Conservation (phyloP, 2,329 filamentous ascomycete genomes). For the Dactylellina haptotyla region DNA sequence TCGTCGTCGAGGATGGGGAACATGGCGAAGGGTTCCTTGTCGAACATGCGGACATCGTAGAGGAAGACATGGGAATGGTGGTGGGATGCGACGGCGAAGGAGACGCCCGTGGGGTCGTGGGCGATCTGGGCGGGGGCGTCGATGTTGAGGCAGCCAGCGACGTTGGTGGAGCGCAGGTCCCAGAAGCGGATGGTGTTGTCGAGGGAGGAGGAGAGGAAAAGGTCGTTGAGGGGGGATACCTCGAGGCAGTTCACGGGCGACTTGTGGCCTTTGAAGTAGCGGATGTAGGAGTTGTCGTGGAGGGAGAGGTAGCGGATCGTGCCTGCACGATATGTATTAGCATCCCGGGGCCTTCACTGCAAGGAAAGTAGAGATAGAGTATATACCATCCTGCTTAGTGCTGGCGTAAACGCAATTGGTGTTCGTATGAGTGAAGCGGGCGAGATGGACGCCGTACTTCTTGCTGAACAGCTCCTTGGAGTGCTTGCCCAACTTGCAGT, state of each 20-base stretch:
- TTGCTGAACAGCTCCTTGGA: conserved; percentile 91
- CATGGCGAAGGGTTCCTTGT: conserved; percentile 85
- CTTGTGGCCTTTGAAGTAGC: conserved; percentile 93
- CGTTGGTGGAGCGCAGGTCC: conserved; percentile 83
- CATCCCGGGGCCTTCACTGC: background rate
- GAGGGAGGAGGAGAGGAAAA: conserved; percentile 88
- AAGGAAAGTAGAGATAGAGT: background rate
- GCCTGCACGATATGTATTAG: conserved; percentile 65
- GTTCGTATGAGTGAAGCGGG: conserved; percentile 90
- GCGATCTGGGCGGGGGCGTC: conserved; percentile 83
- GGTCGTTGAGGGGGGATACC: conserved; percentile 85
- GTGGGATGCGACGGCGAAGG: conserved; percentile 89
- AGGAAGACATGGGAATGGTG: conserved; percentile 81
- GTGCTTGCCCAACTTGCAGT: conserved; percentile 86
- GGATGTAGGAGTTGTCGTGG: conserved; percentile 95
- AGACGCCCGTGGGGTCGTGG: conserved; percentile 89
- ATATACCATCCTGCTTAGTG: conserved; percentile 86
- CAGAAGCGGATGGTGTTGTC: conserved; percentile 93
- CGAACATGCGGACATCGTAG: conserved; percentile 93
- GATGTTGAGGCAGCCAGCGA: conserved; percentile 81
- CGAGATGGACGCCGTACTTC: conserved; percentile 95
- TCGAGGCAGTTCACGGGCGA: conserved; percentile 82
- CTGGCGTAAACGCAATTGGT: conserved; percentile 94
- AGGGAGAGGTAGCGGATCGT: conserved; percentile 86
- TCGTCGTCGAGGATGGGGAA: conserved; percentile 77